These are phyloP conservation scores for Juncus effusus DNA, from an alignment of 176 grass and related monocot genomes.

Conservation along the genomic window DNA sequence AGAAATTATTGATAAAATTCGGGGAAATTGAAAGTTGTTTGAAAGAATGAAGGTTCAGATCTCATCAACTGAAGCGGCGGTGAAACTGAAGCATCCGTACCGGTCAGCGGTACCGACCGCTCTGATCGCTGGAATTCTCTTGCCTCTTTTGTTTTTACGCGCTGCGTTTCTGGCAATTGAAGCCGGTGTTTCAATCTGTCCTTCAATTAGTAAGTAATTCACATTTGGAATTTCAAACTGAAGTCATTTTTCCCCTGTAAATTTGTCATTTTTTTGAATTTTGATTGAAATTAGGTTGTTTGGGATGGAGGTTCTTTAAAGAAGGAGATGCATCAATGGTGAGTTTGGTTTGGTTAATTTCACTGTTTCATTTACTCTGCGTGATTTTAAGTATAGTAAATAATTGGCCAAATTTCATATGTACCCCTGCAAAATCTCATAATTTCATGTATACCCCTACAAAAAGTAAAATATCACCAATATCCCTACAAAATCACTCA, in stretches of 20 bases:
- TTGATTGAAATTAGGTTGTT: slow-evolving; percentile 47
- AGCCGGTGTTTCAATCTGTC: slow-evolving; percentile 65
- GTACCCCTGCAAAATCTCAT: too few relatives aligned
- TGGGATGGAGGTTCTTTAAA: slow-evolving; percentile 61
- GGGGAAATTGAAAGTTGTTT: neutral
- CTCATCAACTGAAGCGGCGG: slow-evolving; percentile 21
- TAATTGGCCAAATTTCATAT: too few relatives aligned
- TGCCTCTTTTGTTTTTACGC: slow-evolving; percentile 55
- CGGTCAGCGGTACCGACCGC: slow-evolving; percentile 48
- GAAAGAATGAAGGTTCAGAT: slow-evolving; percentile 52
- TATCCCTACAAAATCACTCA: too few relatives aligned
- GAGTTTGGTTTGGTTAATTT: slow-evolving; percentile 20
- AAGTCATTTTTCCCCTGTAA: neutral
- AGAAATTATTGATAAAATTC: neutral
- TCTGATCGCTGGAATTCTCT: slow-evolving; percentile 63
- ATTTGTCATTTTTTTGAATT: neutral
- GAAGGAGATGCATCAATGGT: slow-evolving; percentile 62
- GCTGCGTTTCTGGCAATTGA: slow-evolving; percentile 73
- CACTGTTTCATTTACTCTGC: neutral
- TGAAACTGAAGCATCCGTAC: slow-evolving; percentile 37
- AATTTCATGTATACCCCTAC: too few relatives aligned
- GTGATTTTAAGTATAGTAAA: neutral
- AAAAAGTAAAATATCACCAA: too few relatives aligned
- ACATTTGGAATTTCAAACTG: neutral
- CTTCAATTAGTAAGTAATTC: slow-evolving; percentile 37